phyloP scores from a whole-genome alignment of 2,329 filamentous ascomycete species.

The Corinectria fuckeliana region DNA sequence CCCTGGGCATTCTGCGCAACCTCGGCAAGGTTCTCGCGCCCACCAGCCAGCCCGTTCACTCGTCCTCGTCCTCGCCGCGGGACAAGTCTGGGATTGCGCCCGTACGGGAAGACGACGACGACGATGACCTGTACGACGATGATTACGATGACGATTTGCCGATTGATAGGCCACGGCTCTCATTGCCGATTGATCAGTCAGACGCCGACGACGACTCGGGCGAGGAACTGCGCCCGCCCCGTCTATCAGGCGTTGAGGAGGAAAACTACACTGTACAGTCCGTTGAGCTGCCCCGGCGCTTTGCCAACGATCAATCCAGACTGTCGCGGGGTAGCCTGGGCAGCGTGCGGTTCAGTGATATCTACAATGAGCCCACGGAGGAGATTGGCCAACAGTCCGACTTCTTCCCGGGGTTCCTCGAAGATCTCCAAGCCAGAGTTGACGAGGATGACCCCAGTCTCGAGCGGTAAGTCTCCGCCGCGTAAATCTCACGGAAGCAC shows the following conservation, averaged over 20 bases:
- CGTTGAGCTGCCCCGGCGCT: constrained; percentile 64
- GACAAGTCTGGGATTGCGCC: constrained; percentile 38
- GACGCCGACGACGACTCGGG: constrained; percentile 59
- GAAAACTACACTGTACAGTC: constrained; percentile 65
- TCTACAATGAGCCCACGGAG: constrained; percentile 49
- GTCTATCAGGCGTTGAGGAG: constrained; percentile 61
- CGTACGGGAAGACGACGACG: constrained; percentile 49
- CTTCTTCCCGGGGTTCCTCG: constrained; percentile 58
- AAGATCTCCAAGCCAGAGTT: constrained; percentile 50
- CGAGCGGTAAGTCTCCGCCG: constrained; percentile 46
- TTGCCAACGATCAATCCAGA: constrained; percentile 53
- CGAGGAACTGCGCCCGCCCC: constrained; percentile 59
- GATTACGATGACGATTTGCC: constrained; percentile 60
- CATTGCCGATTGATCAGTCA: constrained; percentile 54
- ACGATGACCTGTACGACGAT: constrained; percentile 56
- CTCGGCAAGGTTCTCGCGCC: constrained; percentile 63
- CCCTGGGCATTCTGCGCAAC: constrained; percentile 59
- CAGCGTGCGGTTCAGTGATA: constrained; percentile 61
- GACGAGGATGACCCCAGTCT: constrained; percentile 50
- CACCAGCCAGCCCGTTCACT: constrained; percentile 50
- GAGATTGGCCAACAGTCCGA: constrained; percentile 55
- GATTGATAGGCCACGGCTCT: constrained; percentile 60
- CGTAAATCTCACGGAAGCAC: background rate
- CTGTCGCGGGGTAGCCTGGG: constrained; percentile 61
- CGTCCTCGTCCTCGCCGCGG: constrained; percentile 55